Base-by-base conservation (phyloP, 2,329 filamentous ascomycete species). In the Alternaria ethzedia region DNA sequence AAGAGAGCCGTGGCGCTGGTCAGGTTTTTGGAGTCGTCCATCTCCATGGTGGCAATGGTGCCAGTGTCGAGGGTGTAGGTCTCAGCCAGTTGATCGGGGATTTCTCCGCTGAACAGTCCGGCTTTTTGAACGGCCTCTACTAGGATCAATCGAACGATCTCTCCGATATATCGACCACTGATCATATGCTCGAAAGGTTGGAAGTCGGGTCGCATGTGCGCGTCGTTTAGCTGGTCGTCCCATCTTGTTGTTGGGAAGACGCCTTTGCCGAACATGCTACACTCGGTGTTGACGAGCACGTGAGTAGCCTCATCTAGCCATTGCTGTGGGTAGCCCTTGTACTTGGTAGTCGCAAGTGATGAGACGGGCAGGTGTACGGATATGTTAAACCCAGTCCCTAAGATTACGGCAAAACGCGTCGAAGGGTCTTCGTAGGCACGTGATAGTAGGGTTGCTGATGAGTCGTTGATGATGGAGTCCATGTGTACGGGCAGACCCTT, bases 121-220 rank as follows among this genome's bases (percentile, higher is more conserved):
- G 84, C 83, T 2, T 82, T 84, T 23, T 84, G 81, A 36, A 89
- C 84, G 2, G 87, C 88, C 66, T 90, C 88, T 7, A 88, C 77
- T 9, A 89, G 81, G 59, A 90, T 86, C 26, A 90, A 78, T 13
- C 88, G 84, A 6, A 88, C 84, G 54, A 90, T 86, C 69, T 90
- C 88, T 21, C 88, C 88, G 1, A 90, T 80, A 71, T 90, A 90
- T 15, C 87, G 85, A 17, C 88, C 88, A 11, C 87, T 87, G 65
- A 88, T 85, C 79, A 90, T 85, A 70, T 89, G 88, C 71, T 90
- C 88, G 61, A 90, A 82, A 1, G 88, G 88, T 69, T 90, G 88
- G 68, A 89, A 90, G 76, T 89, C 86, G 0, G 88, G 88, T 10
- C 84, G 80, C 15, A 84, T 71, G 70, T 90, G 88, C 6, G 82